Base-by-base conservation (phyloP, 768 basidiomycete species). In the Rhizopogon vulgaris region DNA sequence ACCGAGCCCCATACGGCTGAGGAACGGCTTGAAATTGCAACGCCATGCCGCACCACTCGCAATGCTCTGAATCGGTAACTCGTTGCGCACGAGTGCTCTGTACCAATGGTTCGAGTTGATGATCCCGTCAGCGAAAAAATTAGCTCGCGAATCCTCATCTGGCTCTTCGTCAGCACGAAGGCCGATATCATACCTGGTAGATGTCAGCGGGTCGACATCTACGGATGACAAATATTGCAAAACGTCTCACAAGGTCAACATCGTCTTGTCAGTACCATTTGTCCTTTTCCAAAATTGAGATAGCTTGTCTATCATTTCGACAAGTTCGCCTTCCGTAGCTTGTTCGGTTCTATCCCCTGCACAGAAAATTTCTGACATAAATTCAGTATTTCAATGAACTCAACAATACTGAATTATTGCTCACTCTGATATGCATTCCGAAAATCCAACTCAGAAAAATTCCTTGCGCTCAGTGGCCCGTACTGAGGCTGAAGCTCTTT, bases 141-240 rank as follows among this genome's bases (percentile, higher is more conserved):
- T 79, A 2, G 82, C 72, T 48, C 79, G 70, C 1, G 73, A 72
- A 4, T 69, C 52, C 24, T 69, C 53, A 11, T 49, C 38, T 1
- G 79, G 78, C 54, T 80, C 78, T 10, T 74, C 71, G 9, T 78
- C 78, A 17, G 79, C 69, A 30, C 76, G 73, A 56, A 83, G 78
- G 3, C 78, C 72, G 24, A 86, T 63, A 60, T 92, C 89, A 53
- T 76, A 81, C 12, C 89, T 90, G 52, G 15, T 6, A 51, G 51
- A 25, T 48, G 49, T 10, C 37, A 34, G 22, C 22, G 22, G 42
- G 53, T 42, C n/a, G 45, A 49, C 18, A 8, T 28, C n/a, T 6
- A 41, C 22, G 49, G 18, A 40, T 22, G 25, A 45, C 43, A 34
- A 24, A 38, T 51, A 14, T 50, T 32, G 42, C 38, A 37, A 14